Base-by-base conservation (phyloP, 192 early-diverging fungal genomes). In the Oehlia diaphana region DNA sequence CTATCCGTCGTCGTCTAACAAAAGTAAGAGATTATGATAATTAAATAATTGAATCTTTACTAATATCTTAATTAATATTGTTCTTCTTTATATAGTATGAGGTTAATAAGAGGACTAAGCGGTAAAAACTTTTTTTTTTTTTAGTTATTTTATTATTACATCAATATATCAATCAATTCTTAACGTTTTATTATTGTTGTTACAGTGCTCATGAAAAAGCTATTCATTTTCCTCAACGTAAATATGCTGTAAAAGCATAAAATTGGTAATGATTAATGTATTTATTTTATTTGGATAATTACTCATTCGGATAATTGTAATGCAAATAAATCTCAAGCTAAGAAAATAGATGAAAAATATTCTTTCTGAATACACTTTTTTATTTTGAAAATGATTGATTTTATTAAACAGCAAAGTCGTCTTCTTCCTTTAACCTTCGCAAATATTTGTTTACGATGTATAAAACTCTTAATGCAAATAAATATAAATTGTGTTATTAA, bases 1-100 rank as follows among this genome's bases (percentile, higher is more conserved):
- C 98, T 81, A 93, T 98, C 87, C 96, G 98, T 77, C 95, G 96
- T 82, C 93, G 93, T 79, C 89, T 99, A 88, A 96, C 96, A 90
- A 84, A 89, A 21, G 63, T 53, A 61, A 47, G 63, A 7, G 19
- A 13, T 23, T 23, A 26, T 23, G 14, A 42, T 21, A 4, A 7
- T 33, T 31, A n/a, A 31, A 39, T 42, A 13, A 42, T 12, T 21
- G 7, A 19, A 12, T 21, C 21, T 26, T 62, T 19, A 23, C 23
- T 39, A 75, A 21, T 16, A 61, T 75, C 2, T 14, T 12, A 37
- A 21, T 63, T 63, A 31, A 28, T 23, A 31, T 37, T 23, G 58
- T 19, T 33, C 19, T 63, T 10, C 19, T 23, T 63, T 62, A 42
- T 75, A 8, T 77, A 66, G 83, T 76, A 85, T 84, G 95, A 99